phyloP scores from a whole-genome alignment of 2,329 filamentous ascomycete species.

The Colletotrichum theobromicola region DNA sequence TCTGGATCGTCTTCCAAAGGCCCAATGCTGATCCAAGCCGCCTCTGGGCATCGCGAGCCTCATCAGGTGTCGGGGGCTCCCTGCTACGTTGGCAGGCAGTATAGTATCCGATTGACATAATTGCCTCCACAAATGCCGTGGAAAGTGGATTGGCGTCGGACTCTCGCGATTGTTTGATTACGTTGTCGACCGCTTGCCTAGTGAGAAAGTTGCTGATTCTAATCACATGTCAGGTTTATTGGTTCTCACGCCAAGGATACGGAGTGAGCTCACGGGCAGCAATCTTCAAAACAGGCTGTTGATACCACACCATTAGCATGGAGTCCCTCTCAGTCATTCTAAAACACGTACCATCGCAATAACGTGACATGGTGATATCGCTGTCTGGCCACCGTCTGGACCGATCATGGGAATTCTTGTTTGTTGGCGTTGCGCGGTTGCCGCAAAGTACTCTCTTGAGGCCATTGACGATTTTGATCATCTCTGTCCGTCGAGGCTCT shows the following conservation, averaged over 20 bases:
- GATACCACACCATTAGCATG: neutral
- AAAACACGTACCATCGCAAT: neutral
- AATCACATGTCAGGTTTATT: neutral
- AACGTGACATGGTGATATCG: neutral
- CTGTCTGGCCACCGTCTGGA: neutral
- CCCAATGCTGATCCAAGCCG: neutral
- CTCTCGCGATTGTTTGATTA: neutral
- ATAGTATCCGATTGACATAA: neutral
- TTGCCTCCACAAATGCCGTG: neutral
- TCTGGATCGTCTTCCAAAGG: neutral
- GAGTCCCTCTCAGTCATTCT: neutral
- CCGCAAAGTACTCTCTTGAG: slow-evolving; percentile 1
- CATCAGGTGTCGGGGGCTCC: neutral
- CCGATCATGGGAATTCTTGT: neutral
- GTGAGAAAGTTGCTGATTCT: slow-evolving; percentile 4
- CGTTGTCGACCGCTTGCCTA: neutral
- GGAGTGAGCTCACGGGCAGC: neutral
- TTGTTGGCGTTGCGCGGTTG: neutral
- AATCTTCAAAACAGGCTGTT: slow-evolving; percentile 8
- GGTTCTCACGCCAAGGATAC: accelerated
- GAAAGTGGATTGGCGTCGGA: neutral
- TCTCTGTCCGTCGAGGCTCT: neutral
- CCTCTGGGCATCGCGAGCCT: neutral
- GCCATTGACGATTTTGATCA: slow-evolving; percentile 5
- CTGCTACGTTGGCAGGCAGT: neutral